phyloP scores from a whole-genome alignment of 306 rosid genomes.

The Trifolium dubium region DNA sequence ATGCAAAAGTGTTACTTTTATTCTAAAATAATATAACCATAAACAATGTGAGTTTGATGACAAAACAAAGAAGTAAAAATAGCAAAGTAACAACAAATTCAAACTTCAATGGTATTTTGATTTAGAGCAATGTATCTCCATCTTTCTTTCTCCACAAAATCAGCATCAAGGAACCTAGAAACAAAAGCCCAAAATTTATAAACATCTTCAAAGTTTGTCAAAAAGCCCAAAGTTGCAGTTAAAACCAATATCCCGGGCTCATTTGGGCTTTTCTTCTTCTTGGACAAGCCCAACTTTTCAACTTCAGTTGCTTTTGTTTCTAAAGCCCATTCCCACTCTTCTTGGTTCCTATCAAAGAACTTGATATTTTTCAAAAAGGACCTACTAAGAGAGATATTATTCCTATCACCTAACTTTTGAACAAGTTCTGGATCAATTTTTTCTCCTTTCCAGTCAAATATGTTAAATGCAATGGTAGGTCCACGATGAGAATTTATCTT shows the following conservation, averaged over 20 bases:
- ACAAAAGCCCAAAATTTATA: constrained; percentile 78
- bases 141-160: constrained; percentile 85
- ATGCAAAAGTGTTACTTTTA: not conserved
- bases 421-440: constrained; percentile 69
- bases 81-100: constrained; percentile 30
- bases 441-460: constrained; percentile 93
- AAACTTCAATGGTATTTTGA: constrained; percentile 72
- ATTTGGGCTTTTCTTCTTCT: constrained; percentile 12
- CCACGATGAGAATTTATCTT: constrained; percentile 67
- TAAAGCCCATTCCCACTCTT: constrained; percentile 49
- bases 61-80: not conserved
- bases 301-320: constrained; percentile 45
- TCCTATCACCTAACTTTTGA: constrained; percentile 83
- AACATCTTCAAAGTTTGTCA: constrained; percentile 79
- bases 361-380: constrained; percentile 52
- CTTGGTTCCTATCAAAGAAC: constrained; percentile 55
- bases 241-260: constrained; percentile 52
- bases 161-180: constrained; percentile 84
- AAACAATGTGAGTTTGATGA: not conserved
- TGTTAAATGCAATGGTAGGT: constrained; percentile 70
- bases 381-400: constrained; percentile 59
- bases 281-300: constrained; percentile 32
- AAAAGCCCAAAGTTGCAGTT: constrained; percentile 57
- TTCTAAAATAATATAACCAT: constrained; percentile 9
- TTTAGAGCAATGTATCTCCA: constrained; percentile 90